Evolutionary conservation across 1,139 yeast species (phyloP), one percentile per base, ranked within the genome.

Genomic region (Chernovozyma sophiae-reginae): DNA sequence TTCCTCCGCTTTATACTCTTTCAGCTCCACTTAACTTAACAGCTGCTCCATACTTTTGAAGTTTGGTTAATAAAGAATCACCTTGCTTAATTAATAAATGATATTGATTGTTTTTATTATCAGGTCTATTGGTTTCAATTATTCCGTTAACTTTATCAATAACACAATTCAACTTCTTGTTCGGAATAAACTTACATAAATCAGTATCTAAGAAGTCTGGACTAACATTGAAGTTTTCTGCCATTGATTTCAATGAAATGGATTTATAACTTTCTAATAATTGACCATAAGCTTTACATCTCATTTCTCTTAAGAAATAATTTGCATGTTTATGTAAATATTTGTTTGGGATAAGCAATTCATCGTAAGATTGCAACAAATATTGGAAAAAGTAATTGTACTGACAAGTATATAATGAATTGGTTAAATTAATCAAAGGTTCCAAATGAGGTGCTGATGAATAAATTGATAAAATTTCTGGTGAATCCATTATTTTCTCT

Each of bases 41-140:
- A 13, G 97, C 97, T 28, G 97, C 96, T 34, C 96, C 96, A 54
- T 92, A 92, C 62, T 90, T 92, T 58, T 94, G 98, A 55, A 94
- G 74, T 62, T 92, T 92, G 23, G 98, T 92, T 61, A 94, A 78
- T 51, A 94, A 72, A 12, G 81, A 79, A 58, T 94, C 98, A 44
- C 98, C 98, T 58, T 85, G 95, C 60, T 86, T 87, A 53, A 94
- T 83, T 53, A 94, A 73, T 46, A 72, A 66, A 57, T 89, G 96
- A 60, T 90, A 94, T 62, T 92, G 97, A 40, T 86, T 86, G 57
- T 94, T 92, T 65, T 94, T 92, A 62, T 85, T 89, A 60, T 92
- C 98, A 3, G 97, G 96, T 50, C 97, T 77, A 62, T 89, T 92
- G 22, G 98, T 94, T 58, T 87, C 95, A 46, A 94, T 86, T 43